Evolutionary conservation across 2,329 filamentous ascomycete genomes (phyloP), one percentile per base, ranked within the genome.

Genomic region (Diaporthe sp.): DNA sequence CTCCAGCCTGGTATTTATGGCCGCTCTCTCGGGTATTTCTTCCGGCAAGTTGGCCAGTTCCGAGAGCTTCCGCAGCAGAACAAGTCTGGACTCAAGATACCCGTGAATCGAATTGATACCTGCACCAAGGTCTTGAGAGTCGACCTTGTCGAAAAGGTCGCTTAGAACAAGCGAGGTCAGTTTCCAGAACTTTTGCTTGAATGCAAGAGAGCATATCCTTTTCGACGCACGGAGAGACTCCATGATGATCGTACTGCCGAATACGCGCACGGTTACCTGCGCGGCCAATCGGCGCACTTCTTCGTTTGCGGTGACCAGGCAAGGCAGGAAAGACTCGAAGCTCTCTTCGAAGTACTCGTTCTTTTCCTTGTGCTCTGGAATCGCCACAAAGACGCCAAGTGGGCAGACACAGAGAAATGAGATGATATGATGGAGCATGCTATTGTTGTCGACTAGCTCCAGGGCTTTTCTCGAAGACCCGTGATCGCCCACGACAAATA

Each of bases 331-430:
- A 0, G 88, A 86, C 61, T 87, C 86, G 49, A 90, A 86, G 37
- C 89, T 86, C 57, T 86, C 84, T 75, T 86, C 82, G 67, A 85
- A 87, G 72, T 86, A 87, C 4, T 77, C 76, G 31, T 82, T 83
- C 12, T 84, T 84, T 8, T 80, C 76, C 4, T 77, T 78, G 19
- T 84, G 82, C 22, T 78, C 76, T 13, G 86, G 85, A 12, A 84
- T 80, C 19, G 83, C 84, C 72, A 85, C 82, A 70, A 89, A 88
- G 3, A 90, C 81, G 2, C 86, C 87, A 70, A 84, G 77, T 71
- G 91, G 89, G 1, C 88, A 90, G 8, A 88, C 86, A 77, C 90
- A 86, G 15, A 93, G 81, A 74, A 92, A 93, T 57, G 87, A 84
- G 15, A 93, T 83, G 70, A 92, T 90, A 75, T 86, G 87, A 79